Base-by-base conservation (phyloP, 139 green algal genomes). In the Spirogloea muscicola region DNA sequence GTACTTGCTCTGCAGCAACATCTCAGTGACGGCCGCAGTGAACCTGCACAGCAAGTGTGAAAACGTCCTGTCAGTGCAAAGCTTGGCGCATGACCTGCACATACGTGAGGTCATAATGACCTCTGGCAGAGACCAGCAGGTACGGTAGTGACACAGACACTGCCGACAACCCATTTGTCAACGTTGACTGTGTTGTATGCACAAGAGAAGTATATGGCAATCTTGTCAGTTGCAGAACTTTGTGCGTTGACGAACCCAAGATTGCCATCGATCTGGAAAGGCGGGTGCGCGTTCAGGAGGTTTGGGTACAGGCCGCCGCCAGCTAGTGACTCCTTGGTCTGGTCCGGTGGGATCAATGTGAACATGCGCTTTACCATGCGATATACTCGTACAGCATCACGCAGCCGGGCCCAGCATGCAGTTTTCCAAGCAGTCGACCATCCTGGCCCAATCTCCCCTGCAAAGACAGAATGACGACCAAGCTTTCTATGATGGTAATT, bases 361-460 rank as follows among this genome's bases (percentile, higher is more conserved):
- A 62, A 62, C 52, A 62, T 43, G 9, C 7, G 52, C 5, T 6
- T 6, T 62, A 62, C 9, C 52, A 62, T 33, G 6, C 6, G 9
- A 7, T 62, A 39, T 39, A 33, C 52, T 62, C 40, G 7, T 38
- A 43, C 7, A 43, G 6, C 52, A 7, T 62, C 40, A 43, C 52
- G 31, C 7, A 62, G 52, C 38, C 52, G 52, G 5, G 52, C 6
- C 52, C 52, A 62, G 5, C 38, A 39, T 62, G 52, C 52, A 7
- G 40, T 62, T 62, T 62, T 62, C 52, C 52, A 62, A 9, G 52
- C 52, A 33, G 52, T 62, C 7, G 52, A 62, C 52, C 52, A 62
- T 21, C 52, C 52, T 43, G 52, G 52, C 38, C 52, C 52, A 9
- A 43, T 33, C 7, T 62, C 52, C 38, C 52, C 52, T 62, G 9